Evolutionary conservation across 371 early-diverging fungal species (phyloP).

Genomic region (Rhizopus delemar): DNA sequence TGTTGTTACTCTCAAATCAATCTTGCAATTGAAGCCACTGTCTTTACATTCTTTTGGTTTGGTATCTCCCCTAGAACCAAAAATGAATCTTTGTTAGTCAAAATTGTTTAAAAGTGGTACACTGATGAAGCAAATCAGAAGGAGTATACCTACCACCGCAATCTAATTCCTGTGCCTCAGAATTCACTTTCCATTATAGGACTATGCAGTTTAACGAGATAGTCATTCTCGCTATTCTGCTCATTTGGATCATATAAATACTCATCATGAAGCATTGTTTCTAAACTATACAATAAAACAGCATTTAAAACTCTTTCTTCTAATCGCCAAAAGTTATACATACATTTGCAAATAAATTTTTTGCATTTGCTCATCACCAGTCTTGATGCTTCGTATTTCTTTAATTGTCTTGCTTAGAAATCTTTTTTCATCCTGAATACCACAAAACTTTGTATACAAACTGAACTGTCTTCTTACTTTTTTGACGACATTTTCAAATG

Average conservation of each 20-base stretch:
- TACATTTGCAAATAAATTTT: constrained; percentile 2
- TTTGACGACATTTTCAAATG: no score
- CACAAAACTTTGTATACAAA: no score
- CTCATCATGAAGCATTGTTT: constrained; percentile 1
- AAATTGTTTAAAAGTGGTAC: constrained; percentile 3
- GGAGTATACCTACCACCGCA: background rate
- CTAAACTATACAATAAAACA: constrained; percentile 6
- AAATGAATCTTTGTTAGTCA: constrained; percentile 1
- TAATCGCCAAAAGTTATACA: constrained; percentile 4
- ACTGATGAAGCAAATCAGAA: constrained; percentile 6
- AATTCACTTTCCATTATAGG: constrained; percentile 5
- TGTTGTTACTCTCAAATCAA: constrained; percentile 13
- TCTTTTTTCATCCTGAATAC: constrained; percentile 1
- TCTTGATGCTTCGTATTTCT: background rate
- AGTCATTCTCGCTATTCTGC: constrained; percentile 8
- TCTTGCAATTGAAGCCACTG: constrained; percentile 5
- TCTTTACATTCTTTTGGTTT: constrained; percentile 6
- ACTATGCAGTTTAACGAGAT: constrained; percentile 3
- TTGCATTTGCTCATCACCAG: background rate
- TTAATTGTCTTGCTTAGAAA: constrained; percentile 4
- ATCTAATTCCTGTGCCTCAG: background rate
- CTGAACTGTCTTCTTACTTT: no score
- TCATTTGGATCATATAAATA: constrained; percentile 1
- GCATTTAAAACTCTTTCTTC: background rate
- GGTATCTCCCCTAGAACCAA: constrained; percentile 3